Conservation (phyloP, 345 rosid genomes). For the Diplotaxis tenuifolia region DNA sequence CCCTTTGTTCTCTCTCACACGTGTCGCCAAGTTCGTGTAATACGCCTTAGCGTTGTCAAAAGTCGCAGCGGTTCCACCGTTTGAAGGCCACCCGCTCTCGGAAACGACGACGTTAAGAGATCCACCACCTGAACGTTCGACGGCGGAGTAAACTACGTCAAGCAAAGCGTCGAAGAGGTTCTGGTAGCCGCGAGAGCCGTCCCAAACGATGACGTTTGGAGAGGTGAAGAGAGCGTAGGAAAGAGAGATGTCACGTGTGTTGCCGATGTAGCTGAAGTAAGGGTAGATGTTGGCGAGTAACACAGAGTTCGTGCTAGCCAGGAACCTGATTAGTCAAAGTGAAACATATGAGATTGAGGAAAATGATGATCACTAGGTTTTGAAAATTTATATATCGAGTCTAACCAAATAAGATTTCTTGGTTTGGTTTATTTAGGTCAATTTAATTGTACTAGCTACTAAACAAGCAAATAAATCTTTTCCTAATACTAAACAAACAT, state of each 20-base stretch:
- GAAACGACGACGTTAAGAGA: constrained; percentile 33
- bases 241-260: constrained; percentile 31
- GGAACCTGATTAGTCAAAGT: constrained; percentile 4
- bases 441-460: neutral
- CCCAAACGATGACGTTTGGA: constrained; percentile 32
- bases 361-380: neutral
- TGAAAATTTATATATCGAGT: neutral
- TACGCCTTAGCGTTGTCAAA: constrained; percentile 30
- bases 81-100: constrained; percentile 42
- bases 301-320: constrained; percentile 36
- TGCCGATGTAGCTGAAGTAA: constrained; percentile 35
- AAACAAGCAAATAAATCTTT: neutral
- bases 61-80: constrained; percentile 29
- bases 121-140: constrained; percentile 27
- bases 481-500: neutral
- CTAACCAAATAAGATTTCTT: neutral
- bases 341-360: neutral
- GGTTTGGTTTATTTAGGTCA: neutral
- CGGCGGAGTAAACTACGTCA: constrained; percentile 27
- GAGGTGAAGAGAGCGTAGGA: constrained; percentile 46
- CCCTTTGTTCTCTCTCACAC: constrained; percentile 33
- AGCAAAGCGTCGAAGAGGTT: constrained; percentile 39
- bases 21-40: constrained; percentile 28
- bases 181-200: constrained; percentile 36
- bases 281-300: constrained; percentile 46